phyloP scores from a whole-genome alignment of 1,284 basidiomycete genomes.

The Ceratobasidium sp. region DNA sequence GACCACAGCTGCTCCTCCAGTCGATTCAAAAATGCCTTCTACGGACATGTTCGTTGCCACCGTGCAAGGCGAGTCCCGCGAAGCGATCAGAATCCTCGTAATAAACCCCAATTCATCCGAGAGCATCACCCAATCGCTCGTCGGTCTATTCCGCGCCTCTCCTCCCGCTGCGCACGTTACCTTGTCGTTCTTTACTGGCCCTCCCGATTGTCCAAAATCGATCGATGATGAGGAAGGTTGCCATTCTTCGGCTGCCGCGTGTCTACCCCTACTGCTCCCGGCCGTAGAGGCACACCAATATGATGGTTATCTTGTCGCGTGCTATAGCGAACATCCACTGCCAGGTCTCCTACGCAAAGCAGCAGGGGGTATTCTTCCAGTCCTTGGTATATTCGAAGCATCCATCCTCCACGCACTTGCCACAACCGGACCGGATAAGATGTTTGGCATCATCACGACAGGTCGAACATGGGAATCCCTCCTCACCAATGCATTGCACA shows the following conservation, averaged over 20 bases:
- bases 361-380: constrained; percentile 19
- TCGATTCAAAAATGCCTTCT: background rate
- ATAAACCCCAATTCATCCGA: constrained; percentile 64
- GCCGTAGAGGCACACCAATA: constrained; percentile 46
- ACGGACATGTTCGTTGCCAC: background rate
- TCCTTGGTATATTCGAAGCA: constrained; percentile 60
- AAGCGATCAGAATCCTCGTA: constrained; percentile 54
- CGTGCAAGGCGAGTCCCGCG: constrained; percentile 5
- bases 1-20: no score
- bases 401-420: constrained; percentile 55
- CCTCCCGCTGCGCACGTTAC: constrained; percentile 42
- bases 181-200: constrained; percentile 57
- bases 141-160: constrained; percentile 44
- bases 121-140: constrained; percentile 56
- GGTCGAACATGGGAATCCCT: constrained; percentile 60
- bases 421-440: constrained; percentile 50
- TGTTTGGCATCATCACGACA: constrained; percentile 63
- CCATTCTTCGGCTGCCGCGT: constrained; percentile 55
- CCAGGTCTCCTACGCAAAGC: constrained; percentile 57
- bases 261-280: constrained; percentile 51
- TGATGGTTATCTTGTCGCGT: constrained; percentile 60
- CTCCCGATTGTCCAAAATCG: constrained; percentile 55
- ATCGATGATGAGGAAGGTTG: constrained; percentile 59
- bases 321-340: constrained; percentile 64
- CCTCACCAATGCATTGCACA: constrained; percentile 55